Evolutionary conservation across 345 rosid species (phyloP).

Genomic region (Clarkia xantiana): DNA sequence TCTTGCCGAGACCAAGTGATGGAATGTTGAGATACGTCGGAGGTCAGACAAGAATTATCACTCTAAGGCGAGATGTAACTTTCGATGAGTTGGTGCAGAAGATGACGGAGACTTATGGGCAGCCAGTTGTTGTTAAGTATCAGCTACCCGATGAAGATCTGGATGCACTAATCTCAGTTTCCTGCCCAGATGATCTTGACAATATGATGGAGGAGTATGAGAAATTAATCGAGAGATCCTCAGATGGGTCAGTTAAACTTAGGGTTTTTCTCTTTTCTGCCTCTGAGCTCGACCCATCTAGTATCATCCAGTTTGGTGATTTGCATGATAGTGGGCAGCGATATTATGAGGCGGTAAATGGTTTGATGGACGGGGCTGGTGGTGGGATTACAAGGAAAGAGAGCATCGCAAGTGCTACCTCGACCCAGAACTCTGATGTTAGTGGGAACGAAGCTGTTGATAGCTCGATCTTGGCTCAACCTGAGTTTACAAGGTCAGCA

Average conservation of each 20-base stretch:
- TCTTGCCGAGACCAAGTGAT: constrained; percentile 72
- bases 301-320: constrained; percentile 36
- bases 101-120: constrained; percentile 40
- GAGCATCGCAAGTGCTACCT: constrained; percentile 45
- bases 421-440: constrained; percentile 54
- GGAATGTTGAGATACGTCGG: constrained; percentile 63
- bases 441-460: constrained; percentile 40
- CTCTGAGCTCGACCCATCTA: constrained; percentile 33
- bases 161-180: constrained; percentile 65
- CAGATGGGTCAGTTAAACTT: constrained; percentile 56
- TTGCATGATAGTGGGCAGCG: constrained; percentile 38
- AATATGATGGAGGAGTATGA: constrained; percentile 80
- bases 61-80: constrained; percentile 36
- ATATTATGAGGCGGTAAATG: constrained; percentile 65
- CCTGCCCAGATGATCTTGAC: constrained; percentile 63
- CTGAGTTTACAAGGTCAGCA: constrained; percentile 20
- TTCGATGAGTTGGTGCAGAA: constrained; percentile 39
- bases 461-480: constrained; percentile 20
- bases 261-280: constrained; percentile 55
- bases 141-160: constrained; percentile 84
- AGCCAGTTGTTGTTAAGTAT: constrained; percentile 46
- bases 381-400: constrained; percentile 36
- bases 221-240: constrained; percentile 43
- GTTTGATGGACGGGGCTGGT: constrained; percentile 22
- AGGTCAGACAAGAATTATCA: constrained; percentile 57